Evolutionary conservation across 176 grass and related monocot species (phyloP), one percentile per base, ranked within the genome.

Genomic region (Poa annua): DNA sequence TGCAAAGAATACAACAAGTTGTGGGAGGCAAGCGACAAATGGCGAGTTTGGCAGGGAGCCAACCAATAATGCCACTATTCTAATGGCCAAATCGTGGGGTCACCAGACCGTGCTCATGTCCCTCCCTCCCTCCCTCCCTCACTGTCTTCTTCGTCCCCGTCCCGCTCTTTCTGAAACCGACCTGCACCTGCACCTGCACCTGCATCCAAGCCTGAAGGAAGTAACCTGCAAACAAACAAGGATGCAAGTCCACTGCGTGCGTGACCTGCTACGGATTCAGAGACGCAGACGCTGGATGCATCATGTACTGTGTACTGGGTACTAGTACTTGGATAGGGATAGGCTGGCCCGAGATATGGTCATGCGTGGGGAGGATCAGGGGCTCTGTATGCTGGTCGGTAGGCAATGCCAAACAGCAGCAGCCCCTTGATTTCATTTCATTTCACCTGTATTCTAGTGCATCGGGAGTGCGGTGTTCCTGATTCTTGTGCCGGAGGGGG

Each of bases 51-150:
- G 83, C 88, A 21, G 14, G 44, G n/a, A 32, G 20, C n/a, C 11
- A 44, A 4, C 22, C 71, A 81, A 89, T 89, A 77, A 85, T 80
- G 83, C 13, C 21, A 3, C 6, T 89, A 71, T 77, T 89, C 9
- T 82, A 89, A 64, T 69, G 13, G n/a, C 44, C 16, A 53, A 0
- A 4, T 25, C 7, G 29, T 6, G 25, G 13, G 49, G 49, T 19
- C 76, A 80, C 61, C 59, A 39, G 60, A 59, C 82, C 5, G 60
- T 19, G 54, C 68, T 25, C n/a, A 35, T 71, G 66, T 71, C 50
- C 14, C 38, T 8, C 12, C 22, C 8, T 6, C 26, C 16, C 24
- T 62, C 41, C 25, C 26, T 6, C 26, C 16, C 24, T 62, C 41
- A 13, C 26, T 44, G 41, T 44, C 41, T 44, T 44, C 41, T 44